A percentile compares a stretch with the other conserved stretches of the same genome.
phyloP scores from a whole-genome alignment of 306 rosid genomes.

The Adenanthera pavonina region DNA sequence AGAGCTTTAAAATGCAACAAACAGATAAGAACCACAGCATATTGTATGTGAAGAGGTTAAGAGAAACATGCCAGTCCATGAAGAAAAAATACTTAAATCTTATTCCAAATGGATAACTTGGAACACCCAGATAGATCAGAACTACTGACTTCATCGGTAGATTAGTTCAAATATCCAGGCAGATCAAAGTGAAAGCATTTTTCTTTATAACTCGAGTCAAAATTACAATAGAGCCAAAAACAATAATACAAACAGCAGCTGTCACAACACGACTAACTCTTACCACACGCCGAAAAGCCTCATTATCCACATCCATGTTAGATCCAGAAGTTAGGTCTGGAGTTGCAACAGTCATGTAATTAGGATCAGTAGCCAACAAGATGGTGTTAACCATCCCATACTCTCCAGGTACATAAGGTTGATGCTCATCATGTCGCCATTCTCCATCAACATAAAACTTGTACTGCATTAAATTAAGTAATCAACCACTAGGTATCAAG shows the following conservation, averaged over 20 bases:
- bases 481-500: conserved; percentile 16
- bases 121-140: conserved; percentile 8
- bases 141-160: conserved; percentile 13
- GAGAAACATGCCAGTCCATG: conserved; percentile 24
- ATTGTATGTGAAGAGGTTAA: conserved; percentile 13
- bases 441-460: conserved; percentile 96
- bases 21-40: conserved; percentile 12
- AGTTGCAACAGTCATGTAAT: conserved; percentile 52
- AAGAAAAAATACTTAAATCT: conserved; percentile 20
- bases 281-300: conserved; percentile 75
- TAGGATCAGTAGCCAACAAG: conserved; percentile 77
- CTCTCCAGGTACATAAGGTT: conserved; percentile 68
- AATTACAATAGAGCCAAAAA: conserved; percentile 33
- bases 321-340: conserved; percentile 60
- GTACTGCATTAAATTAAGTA: conserved; percentile 66
- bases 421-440: conserved; percentile 91
- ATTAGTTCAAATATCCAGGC: neutral
- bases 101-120: conserved; percentile 18
- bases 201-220: conserved; percentile 7
- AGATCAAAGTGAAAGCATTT: conserved; percentile 6
- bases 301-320: conserved; percentile 93
- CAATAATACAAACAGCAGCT: conserved; percentile 1
- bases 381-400: conserved; percentile 85
- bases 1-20: conserved; percentile 16
- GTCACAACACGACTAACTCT: conserved; percentile 41